phyloP scores from a whole-genome alignment of 257 asterid genomes.

The Mitragyna speciosa region DNA sequence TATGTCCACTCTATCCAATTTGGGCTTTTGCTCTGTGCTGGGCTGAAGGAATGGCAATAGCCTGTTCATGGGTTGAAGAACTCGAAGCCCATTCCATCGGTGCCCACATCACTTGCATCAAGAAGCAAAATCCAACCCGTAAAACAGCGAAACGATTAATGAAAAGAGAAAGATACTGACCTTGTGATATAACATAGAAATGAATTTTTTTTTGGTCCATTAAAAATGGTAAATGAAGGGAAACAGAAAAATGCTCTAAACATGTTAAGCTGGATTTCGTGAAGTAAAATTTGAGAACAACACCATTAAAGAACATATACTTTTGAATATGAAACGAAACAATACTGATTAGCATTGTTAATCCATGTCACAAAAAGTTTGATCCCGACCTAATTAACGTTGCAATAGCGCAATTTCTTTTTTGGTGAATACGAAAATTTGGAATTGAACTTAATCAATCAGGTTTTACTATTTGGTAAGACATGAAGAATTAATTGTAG shows the following conservation, averaged over 20 bases:
- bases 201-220: no score
- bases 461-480: not conserved
- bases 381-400: not conserved
- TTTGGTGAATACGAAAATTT: not conserved
- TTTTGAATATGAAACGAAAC: not conserved
- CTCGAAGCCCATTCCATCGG: not conserved
- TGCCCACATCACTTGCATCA: not conserved
- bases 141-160: no score
- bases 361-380: not conserved
- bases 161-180: no score
- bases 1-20: no score
- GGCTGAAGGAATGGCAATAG: no score
- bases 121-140: no score
- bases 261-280: not conserved
- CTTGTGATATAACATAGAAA: no score
- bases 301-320: not conserved
- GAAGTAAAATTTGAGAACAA: no score
- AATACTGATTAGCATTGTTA: not conserved
- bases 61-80: not conserved
- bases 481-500: not conserved
- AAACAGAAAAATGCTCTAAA: no score
- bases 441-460: not conserved
- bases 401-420: not conserved
- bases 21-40: no score
- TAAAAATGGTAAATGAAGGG: no score